phyloP scores from a whole-genome alignment of 306 rosid species.

The Inga leiocalycina region DNA sequence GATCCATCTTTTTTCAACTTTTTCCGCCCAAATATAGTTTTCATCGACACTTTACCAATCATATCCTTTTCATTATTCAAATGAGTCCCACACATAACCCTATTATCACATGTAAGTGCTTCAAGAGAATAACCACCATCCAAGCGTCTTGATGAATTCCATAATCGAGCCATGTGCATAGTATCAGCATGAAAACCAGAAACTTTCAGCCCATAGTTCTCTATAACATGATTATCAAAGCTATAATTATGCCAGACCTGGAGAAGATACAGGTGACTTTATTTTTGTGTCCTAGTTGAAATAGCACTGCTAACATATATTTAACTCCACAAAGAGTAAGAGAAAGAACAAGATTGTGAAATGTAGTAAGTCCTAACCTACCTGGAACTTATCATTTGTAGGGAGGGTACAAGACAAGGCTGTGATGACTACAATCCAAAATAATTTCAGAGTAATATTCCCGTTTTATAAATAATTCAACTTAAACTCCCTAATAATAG shows the following conservation, averaged over 20 bases:
- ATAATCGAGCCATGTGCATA: constrained; percentile 96
- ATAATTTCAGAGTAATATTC: background rate
- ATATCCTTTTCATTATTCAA: constrained; percentile 39
- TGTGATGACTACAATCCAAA: background rate
- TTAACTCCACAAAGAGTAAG: constrained; percentile 1
- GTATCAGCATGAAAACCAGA: constrained; percentile 98
- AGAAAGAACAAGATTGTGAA: background rate
- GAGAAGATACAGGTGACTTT: constrained; percentile 36
- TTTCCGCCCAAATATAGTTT: constrained; percentile 52
- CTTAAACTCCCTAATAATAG: background rate
- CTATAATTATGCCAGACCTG: constrained; percentile 99
- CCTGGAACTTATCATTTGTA: background rate
- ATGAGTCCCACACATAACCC: constrained; percentile 70
- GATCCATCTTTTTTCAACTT: constrained; percentile 53
- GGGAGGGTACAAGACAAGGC: background rate
- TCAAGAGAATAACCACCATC: constrained; percentile 95
- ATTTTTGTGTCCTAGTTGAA: constrained; percentile 8
- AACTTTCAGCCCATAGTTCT: constrained; percentile 86
- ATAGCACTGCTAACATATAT: constrained; percentile 2
- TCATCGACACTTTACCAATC: constrained; percentile 53
- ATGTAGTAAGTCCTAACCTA: background rate
- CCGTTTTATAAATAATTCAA: background rate
- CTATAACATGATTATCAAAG: constrained; percentile 88
- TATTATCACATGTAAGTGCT: constrained; percentile 73
- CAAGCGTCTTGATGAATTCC: constrained; percentile 90